Percentiles rank a stretch among this genome's conserved stretches.
Evolutionary conservation across 345 rosid genomes (phyloP).

Genomic region (Murraya paniculata): DNA sequence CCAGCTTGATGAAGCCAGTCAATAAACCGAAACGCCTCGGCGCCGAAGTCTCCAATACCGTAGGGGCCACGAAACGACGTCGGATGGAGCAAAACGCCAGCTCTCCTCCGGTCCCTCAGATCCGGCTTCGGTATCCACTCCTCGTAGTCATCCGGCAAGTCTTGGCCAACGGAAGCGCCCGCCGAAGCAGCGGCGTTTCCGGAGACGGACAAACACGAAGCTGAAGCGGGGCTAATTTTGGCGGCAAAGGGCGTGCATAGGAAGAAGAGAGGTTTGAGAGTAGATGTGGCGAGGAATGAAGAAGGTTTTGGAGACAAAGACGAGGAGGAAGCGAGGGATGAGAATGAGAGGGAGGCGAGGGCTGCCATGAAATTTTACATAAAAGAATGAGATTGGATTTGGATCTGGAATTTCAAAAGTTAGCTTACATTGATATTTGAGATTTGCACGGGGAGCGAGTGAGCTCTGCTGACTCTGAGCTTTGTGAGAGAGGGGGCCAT

Average conservation of each 20-base stretch:
- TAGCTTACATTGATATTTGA: neutral
- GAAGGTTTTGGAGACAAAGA: neutral
- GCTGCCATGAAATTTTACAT: conserved; percentile 21
- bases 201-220: neutral
- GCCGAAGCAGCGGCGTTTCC: conserved; percentile 22
- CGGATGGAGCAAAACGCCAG: conserved; percentile 90
- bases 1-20: conserved; percentile 89
- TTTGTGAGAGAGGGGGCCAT: too few species aligned
- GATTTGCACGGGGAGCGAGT: neutral
- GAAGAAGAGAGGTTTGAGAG: neutral
- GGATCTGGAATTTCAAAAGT: neutral
- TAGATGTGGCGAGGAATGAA: neutral
- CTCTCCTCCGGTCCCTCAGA: conserved; percentile 50
- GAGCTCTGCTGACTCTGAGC: neutral
- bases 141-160: conserved; percentile 59
- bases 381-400: neutral
- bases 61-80: conserved; percentile 77
- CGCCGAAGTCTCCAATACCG: conserved; percentile 91
- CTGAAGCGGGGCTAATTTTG: neutral
- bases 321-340: neutral
- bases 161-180: conserved; percentile 47
- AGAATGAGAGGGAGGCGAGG: neutral
- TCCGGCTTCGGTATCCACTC: conserved; percentile 53
- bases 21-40: conserved; percentile 66
- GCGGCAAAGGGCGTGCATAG: neutral